Evolutionary conservation across 495 filamentous ascomycete species (phyloP).

Genomic region (Emericellopsis terricola): DNA sequence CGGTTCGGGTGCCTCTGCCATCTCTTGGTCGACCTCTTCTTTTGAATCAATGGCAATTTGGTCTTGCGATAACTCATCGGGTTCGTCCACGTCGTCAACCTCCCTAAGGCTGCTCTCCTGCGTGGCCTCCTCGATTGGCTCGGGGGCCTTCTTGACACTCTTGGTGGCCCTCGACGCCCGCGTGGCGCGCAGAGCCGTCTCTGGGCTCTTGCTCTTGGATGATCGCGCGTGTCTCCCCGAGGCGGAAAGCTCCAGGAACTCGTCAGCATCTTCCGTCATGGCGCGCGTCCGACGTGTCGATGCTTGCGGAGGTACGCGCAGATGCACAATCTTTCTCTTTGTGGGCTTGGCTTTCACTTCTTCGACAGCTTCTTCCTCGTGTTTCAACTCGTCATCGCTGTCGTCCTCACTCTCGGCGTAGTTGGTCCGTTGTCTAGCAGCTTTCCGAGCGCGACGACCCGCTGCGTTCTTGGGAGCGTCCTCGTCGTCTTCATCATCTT

Average conservation of each 20-base stretch:
- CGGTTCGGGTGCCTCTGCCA: conserved; percentile 38
- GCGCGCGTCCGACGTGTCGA: conserved; percentile 25
- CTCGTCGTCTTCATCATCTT: conserved; percentile 40
- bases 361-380: conserved; percentile 14
- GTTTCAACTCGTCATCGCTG: conserved; percentile 14
- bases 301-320: conserved; percentile 6
- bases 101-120: conserved; percentile 21
- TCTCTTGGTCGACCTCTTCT: conserved; percentile 35
- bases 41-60: conserved; percentile 11
- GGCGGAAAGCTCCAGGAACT: conserved; percentile 39
- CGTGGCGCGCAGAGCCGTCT: conserved; percentile 21
- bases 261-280: conserved; percentile 26
- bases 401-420: conserved; percentile 29
- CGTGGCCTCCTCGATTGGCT: conserved; percentile 40
- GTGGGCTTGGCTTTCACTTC: conserved; percentile 4
- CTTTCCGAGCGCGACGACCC: conserved; percentile 50
- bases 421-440: conserved; percentile 27
- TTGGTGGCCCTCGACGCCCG: conserved; percentile 43
- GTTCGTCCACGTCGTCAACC: conserved; percentile 1
- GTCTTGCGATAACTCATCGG: conserved; percentile 4
- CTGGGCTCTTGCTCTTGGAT: conserved; percentile 44
- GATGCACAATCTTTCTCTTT: conserved; percentile 11
- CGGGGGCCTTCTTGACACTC: conserved; percentile 39
- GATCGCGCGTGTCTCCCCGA: conserved; percentile 52
- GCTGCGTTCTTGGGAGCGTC: conserved; percentile 46